Evolutionary conservation across 2,329 filamentous ascomycete genomes (phyloP), one percentile per base, ranked within the genome.

Genomic region (Stromatinia cepivora): DNA sequence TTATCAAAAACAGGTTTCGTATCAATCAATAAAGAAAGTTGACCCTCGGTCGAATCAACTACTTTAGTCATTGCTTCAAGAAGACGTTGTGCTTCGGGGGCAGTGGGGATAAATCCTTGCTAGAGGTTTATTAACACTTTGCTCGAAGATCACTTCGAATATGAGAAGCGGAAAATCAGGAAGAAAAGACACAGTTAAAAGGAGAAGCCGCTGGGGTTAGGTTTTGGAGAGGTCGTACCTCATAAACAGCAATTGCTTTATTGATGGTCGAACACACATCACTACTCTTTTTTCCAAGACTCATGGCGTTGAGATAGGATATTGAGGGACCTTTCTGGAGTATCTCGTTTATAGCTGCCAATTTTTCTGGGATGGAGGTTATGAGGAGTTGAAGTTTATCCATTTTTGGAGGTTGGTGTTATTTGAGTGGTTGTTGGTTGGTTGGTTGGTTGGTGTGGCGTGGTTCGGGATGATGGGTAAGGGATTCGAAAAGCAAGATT

Each of bases 1-100:
- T 48, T 66, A 10, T 66, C 63, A 57, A 66, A 66, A 5, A 56
- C 63, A 1, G 63, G 63, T 56, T 66, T 66, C 1, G 25, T 57
- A n/a, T 48, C 50, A 7, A 34, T 22, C 17, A 66, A 42, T 20
- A 66, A 25, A 4, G 36, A 45, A 17, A 66, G 52, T 48, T 66
- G 63, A 8, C 17, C 28, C 52, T 66, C 63, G 20, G 63, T 66
- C 10, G 46, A 7, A 22, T 46, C 52, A 8, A 66, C 17, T 22
- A 66, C 31, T 46, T 46, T 36, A 0, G 36, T 66, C 63, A 66
- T 66, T 11, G 53, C 52, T n/a, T 46, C 36, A 20, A 66, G 36
- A 13, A 66, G 52, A 8, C 46, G 36, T 11, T 45, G 20, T 4
- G 52, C 63, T 57, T 66, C 63, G 22, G 42, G 17, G 10, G 31